Conservation (phyloP, 305 asterid species). For the Fraxinus nigra region DNA sequence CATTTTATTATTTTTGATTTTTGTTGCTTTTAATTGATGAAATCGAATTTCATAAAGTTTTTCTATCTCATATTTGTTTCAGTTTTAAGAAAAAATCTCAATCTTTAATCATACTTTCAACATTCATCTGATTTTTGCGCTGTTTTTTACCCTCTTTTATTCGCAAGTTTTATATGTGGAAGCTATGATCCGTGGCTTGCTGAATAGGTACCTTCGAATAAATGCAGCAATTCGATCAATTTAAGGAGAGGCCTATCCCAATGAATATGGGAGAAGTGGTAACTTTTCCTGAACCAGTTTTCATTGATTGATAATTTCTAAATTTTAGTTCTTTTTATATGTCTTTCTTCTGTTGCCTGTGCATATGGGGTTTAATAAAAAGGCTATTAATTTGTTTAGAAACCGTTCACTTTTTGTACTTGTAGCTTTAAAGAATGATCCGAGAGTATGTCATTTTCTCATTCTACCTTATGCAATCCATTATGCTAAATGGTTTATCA, state of each 20-base stretch:
- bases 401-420: neutral
- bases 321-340: neutral
- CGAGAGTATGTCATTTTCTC: neutral
- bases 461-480: neutral
- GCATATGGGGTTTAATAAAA: neutral
- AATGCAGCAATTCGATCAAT: constrained; percentile 46
- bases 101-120: neutral
- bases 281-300: neutral
- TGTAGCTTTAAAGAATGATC: neutral
- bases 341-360: neutral
- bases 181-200: constrained; percentile 5
- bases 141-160: neutral
- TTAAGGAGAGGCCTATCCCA: constrained; percentile 31
- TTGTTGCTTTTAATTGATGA: neutral
- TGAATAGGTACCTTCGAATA: constrained; percentile 24
- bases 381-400: neutral
- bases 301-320: neutral
- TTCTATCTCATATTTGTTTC: neutral
- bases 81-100: neutral
- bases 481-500: neutral
- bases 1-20: neutral
- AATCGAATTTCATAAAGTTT: neutral
- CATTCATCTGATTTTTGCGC: neutral
- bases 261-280: constrained; percentile 45
- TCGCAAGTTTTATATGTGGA: neutral